A percentile compares a stretch with the other conserved stretches of the same genome.
Conservation (phyloP, 768 basidiomycete species). For the Tylopilus plumbeoviolaceoides region DNA sequence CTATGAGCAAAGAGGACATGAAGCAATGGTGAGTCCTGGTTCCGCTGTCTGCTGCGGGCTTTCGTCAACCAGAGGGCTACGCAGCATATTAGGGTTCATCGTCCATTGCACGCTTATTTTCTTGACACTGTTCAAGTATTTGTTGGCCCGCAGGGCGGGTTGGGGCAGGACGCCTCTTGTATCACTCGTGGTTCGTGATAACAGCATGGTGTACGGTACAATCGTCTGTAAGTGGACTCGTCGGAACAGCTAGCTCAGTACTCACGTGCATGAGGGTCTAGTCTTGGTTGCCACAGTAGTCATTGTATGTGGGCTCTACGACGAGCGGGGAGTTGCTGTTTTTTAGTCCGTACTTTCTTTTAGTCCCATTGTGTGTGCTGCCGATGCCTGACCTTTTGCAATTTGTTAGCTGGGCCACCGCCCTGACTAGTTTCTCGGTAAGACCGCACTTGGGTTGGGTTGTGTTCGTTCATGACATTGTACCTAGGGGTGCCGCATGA, state of each 20-base stretch:
- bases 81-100: constrained; percentile 10
- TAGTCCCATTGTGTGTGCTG: neutral
- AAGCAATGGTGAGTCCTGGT: constrained; percentile 9
- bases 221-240: constrained; percentile 7
- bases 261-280: constrained; percentile 1
- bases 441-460: neutral
- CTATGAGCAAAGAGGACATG: neutral
- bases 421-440: constrained; percentile 12
- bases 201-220: constrained; percentile 6
- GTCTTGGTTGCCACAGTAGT: constrained; percentile 3
- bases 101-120: constrained; percentile 14
- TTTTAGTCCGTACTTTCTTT: constrained; percentile 6
- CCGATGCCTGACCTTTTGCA: neutral
- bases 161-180: constrained; percentile 18
- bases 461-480: neutral
- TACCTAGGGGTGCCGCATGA: constrained; percentile 19
- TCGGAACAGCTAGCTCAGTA: neutral
- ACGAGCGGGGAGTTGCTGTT: neutral
- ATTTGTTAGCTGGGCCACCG: constrained; percentile 12
- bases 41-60: neutral
- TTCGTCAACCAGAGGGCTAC: neutral
- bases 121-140: constrained; percentile 21
- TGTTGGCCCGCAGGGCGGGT: constrained; percentile 6
- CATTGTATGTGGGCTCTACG: neutral
- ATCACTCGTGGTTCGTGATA: constrained; percentile 18